Conservation (phyloP, 495 filamentous ascomycete genomes). For the Penicillium parvum region DNA sequence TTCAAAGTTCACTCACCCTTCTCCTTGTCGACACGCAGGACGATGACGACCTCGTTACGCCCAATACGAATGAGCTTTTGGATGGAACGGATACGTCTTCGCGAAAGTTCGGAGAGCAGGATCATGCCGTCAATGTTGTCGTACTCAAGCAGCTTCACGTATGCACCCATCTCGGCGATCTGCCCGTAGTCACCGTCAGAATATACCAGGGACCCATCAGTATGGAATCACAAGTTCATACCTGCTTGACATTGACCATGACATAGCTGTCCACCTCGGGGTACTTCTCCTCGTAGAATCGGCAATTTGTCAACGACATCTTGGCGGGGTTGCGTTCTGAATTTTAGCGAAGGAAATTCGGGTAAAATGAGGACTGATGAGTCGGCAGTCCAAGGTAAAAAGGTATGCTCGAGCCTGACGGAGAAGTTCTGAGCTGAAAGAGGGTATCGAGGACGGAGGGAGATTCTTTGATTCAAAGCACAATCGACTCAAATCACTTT, state of each 20-base stretch:
- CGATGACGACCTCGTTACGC: slow-evolving; percentile 96
- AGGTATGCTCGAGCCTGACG: slow-evolving; percentile 4
- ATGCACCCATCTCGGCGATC: slow-evolving; percentile 99
- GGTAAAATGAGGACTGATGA: slow-evolving; percentile 15
- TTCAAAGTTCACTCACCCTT: slow-evolving; percentile 60
- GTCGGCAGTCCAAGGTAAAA: slow-evolving; percentile 16
- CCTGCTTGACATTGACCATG: slow-evolving; percentile 98
- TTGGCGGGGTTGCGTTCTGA: slow-evolving; percentile 47
- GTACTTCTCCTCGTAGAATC: slow-evolving; percentile 98
- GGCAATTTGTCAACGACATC: slow-evolving; percentile 98
- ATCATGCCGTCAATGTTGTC: slow-evolving; percentile 99
- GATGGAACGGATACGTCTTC: slow-evolving; percentile 95
- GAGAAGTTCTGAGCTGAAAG: slow-evolving; percentile 9
- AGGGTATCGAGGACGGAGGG: slow-evolving; percentile 6
- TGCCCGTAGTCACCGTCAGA: slow-evolving; percentile 29
- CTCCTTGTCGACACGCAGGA: slow-evolving; percentile 97
- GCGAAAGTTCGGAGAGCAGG: slow-evolving; percentile 88
- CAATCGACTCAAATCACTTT: slow-evolving; percentile 40
- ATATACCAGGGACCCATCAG: not conserved
- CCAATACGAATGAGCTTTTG: slow-evolving; percentile 98
- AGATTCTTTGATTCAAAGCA: slow-evolving; percentile 25
- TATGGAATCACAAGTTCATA: slow-evolving; percentile 31
- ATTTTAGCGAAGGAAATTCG: slow-evolving; percentile 20
- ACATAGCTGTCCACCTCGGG: slow-evolving; percentile 99
- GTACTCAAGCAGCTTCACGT: slow-evolving; percentile 98